Evolutionary conservation across 2,329 filamentous ascomycete genomes (phyloP), one percentile per base, ranked within the genome.

Genomic region (Alternaria tenuissima): DNA sequence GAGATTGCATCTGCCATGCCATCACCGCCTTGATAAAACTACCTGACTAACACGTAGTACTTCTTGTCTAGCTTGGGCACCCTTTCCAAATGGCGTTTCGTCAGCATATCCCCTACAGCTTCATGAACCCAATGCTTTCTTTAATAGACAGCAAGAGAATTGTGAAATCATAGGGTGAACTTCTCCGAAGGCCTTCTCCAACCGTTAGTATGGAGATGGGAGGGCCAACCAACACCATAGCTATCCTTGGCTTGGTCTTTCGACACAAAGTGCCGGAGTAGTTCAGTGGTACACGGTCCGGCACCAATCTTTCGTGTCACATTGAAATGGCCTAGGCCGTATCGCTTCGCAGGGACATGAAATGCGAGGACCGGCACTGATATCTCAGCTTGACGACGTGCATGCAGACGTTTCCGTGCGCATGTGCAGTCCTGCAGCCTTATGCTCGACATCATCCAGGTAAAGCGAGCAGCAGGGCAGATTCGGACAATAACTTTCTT

Each of bases 391-490:
- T 30, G 38, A 32, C 39, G 39, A 49, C 39, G 30, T 46, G 28
- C 48, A 60, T 53, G 60, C 43, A 36, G 53, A 47, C 60, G 42
- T 47, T 51, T 56, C 30, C 20, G 14, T 44, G 22, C 24, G 51
- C 44, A 52, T 26, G 43, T 53, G 44, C 52, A 20, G 36, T 34
- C 24, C 48, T 51, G 43, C 57, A 52, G 34, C 38, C 18, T 51
- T 56, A 52, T 36, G 36, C 43, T 57, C 22, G 32, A 41, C 46
- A 55, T 43, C 1, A 12, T 18, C 60, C 38, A 26, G 39, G 41
- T 18, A 49, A 48, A 52, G 44, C 47, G 55, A 52, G 44, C 44
- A 16, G 41, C 46, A 38, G 20, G 8, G 46, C 30, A 49, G 24
- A 54, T 32, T 22, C 49, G 34, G 30, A 28, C 18, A 32, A 46